Evolutionary conservation across 345 rosid species (phyloP).

Genomic region (Acer saccharum): DNA sequence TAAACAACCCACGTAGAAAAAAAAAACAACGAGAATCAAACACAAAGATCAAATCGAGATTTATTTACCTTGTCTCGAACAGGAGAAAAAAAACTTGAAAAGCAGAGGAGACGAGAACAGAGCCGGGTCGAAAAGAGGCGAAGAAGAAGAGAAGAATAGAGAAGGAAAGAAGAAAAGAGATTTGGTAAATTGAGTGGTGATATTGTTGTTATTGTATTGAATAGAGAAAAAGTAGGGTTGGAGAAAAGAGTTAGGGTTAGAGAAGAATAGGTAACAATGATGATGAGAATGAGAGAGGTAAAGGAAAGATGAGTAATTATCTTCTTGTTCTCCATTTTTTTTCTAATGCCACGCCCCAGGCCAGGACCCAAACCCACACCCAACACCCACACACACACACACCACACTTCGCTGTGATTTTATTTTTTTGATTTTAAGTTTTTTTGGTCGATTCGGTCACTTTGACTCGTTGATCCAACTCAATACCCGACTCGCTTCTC

Average conservation of each 20-base stretch:
- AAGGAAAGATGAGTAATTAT: constrained; percentile 42
- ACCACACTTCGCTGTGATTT: constrained; percentile 30
- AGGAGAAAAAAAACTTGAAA: background rate
- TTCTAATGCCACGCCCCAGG: constrained; percentile 71
- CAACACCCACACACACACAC: constrained; percentile 18
- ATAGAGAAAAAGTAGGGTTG: constrained; percentile 20
- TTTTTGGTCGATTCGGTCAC: constrained; percentile 21
- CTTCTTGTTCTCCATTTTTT: constrained; percentile 76
- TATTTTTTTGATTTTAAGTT: constrained; percentile 17
- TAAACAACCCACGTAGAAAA: background rate
- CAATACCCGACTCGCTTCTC: constrained; percentile 10
- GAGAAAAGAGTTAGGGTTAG: constrained; percentile 47
- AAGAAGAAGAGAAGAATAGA: background rate
- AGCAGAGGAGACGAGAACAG: background rate
- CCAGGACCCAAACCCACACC: constrained; percentile 24
- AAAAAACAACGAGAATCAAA: background rate
- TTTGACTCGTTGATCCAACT: constrained; percentile 35
- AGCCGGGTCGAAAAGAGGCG: background rate
- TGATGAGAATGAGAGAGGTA: constrained; percentile 38
- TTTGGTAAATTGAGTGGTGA: constrained; percentile 5
- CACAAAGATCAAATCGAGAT: background rate
- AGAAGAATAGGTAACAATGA: constrained; percentile 28
- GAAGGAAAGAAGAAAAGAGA: constrained; percentile 17
- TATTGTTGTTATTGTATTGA: constrained; percentile 1
- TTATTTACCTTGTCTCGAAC: background rate